These are phyloP conservation scores for Cyanidioschyzon merolae DNA, from an alignment of 23 red algal species.

Conservation along the genomic window DNA sequence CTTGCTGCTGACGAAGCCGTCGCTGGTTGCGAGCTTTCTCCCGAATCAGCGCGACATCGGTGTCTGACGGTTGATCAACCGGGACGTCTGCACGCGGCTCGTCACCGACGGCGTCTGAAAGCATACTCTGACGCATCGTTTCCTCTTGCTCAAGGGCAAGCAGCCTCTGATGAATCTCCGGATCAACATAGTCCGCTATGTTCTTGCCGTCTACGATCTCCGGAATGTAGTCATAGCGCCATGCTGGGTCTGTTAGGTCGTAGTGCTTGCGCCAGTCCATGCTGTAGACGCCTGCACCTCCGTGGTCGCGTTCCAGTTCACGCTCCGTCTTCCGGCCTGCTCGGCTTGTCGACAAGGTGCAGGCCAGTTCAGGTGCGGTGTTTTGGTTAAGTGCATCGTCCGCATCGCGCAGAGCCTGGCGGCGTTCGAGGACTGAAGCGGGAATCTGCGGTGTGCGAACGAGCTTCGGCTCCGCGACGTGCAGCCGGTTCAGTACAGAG, in stretches of 20 bases:
- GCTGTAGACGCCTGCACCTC: slow-evolving; percentile 84
- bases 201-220: slow-evolving; percentile 95
- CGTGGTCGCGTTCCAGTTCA: slow-evolving; percentile 47
- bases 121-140: slow-evolving; percentile 46
- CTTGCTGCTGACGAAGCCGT: slow-evolving; percentile 20
- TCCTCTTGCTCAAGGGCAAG: slow-evolving; percentile 69
- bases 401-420: slow-evolving; percentile 15
- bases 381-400: neutral
- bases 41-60: slow-evolving; percentile 2
- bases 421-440: slow-evolving; percentile 43
- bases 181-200: slow-evolving; percentile 83
- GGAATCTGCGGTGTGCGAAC: slow-evolving; percentile 67
- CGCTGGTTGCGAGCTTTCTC: slow-evolving; percentile 42
- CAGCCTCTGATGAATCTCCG: slow-evolving; percentile 77
- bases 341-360: neutral
- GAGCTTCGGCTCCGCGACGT: slow-evolving; percentile 59
- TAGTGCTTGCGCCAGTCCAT: slow-evolving; percentile 92
- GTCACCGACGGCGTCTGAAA: slow-evolving; percentile 13
- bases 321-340: slow-evolving; percentile 21
- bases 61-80: neutral
- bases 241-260: slow-evolving; percentile 32
- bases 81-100: slow-evolving; percentile 6
- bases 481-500: slow-evolving; percentile 60
- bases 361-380: neutral
- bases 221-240: slow-evolving; percentile 92